Evolutionary conservation across 192 early-diverging fungal species (phyloP), one percentile per base, ranked within the genome.

Genomic region (Mortierella hygrophila): DNA sequence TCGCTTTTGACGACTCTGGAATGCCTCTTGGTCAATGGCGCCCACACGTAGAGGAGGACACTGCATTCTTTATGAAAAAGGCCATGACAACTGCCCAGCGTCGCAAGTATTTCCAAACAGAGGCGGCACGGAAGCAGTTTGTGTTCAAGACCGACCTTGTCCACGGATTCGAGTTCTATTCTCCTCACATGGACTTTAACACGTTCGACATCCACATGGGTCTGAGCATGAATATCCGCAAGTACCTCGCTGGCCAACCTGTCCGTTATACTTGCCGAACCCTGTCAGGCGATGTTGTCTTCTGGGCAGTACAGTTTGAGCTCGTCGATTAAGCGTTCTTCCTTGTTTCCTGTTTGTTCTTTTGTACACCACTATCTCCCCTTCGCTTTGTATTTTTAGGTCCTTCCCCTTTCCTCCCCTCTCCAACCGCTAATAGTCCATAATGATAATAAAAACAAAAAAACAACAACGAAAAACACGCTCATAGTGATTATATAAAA

Each of bases 131-230:
- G 18, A 77, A 44, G 55, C 52, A 70, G 44, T 88, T 88, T 73
- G 70, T 76, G 37, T 88, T 80, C 70, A 76, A 63, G 26, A 37
- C 82, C 6, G 70, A 88, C 6, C 70, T 77, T 9, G 87, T 88
- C 18, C 76, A 88, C 68, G 87, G 81, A 68, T 88, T 83, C 44
- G 87, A 88, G 49, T 88, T 88, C 77, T 88, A 78, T 70, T 75
- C 82, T 29, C 87, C 87, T 0, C 75, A 83, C 49, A 83, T 88
- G 78, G 70, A 88, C 41, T 88, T 88, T 54, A 88, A 83, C 69
- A 88, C 81, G 29, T 87, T 87, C 42, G 80, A 80, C 29, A 77
- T 83, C 57, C 68, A 44, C 21, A 78, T 82, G 72, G 87, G 87
- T 0, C 63, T 88, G 7, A 69, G 73, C 37, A 75, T 88, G 75